phyloP scores from a whole-genome alignment of 75 land plant species.

The Picea glauca region DNA sequence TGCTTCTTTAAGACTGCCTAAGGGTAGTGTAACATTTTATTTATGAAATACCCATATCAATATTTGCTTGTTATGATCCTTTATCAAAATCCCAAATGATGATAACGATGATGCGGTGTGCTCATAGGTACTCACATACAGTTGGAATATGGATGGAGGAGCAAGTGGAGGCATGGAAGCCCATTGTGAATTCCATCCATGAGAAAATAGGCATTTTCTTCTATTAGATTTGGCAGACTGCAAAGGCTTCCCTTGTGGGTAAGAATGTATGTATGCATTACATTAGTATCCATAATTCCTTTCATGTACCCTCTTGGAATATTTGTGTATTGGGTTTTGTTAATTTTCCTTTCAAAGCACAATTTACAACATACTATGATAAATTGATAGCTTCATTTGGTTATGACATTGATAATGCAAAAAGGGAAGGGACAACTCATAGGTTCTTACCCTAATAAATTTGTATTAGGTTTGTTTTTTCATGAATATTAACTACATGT shows the following conservation, averaged over 20 bases:
- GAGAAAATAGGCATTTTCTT: not conserved
- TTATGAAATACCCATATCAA: not conserved
- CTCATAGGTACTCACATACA: not conserved
- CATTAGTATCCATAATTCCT: not conserved
- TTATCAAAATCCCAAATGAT: too few relatives aligned
- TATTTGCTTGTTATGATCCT: too few relatives aligned
- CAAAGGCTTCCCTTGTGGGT: not conserved
- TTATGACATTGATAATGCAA: too few relatives aligned
- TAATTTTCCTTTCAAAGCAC: not conserved
- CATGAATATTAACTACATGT: not conserved
- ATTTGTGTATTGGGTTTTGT: not conserved
- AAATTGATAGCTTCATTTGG: too few relatives aligned
- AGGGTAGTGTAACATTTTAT: conserved; percentile 10
- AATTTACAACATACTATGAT: not conserved
- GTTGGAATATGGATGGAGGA: not conserved
- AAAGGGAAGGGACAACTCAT: too few relatives aligned
- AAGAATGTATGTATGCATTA: not conserved
- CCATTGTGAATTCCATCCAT: not conserved
- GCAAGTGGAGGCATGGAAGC: not conserved
- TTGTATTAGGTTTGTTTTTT: not conserved
- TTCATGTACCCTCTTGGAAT: not conserved
- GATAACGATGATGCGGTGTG: too few relatives aligned
- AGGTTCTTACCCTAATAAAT: not conserved
- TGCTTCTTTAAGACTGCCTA: conserved; percentile 13
- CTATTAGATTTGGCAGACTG: not conserved